phyloP scores from a whole-genome alignment of 495 filamentous ascomycete species.

The Amniculicola lignicola region DNA sequence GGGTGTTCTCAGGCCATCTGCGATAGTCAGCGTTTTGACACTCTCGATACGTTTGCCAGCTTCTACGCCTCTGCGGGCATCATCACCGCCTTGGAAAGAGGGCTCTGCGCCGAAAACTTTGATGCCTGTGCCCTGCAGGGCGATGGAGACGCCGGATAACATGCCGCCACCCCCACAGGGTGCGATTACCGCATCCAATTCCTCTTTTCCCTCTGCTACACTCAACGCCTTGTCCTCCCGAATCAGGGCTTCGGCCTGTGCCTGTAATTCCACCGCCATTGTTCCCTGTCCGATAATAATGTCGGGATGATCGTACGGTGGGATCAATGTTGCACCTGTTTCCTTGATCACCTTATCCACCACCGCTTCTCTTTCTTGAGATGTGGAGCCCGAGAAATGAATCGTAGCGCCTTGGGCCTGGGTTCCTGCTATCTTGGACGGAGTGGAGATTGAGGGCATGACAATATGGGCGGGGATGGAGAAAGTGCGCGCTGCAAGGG shows the following conservation, averaged over 20 bases:
- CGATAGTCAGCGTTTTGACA: constrained; percentile 78
- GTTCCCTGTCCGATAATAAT: constrained; percentile 93
- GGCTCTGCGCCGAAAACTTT: constrained; percentile 91
- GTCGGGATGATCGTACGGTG: constrained; percentile 87
- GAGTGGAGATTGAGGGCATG: constrained; percentile 81
- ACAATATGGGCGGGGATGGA: constrained; percentile 73
- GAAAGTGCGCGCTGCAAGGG: constrained; percentile 72
- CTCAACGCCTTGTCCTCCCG: constrained; percentile 23
- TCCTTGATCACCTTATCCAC: constrained; percentile 60
- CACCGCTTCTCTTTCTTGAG: constrained; percentile 75
- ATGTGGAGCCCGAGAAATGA: constrained; percentile 77
- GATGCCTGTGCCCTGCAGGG: constrained; percentile 62
- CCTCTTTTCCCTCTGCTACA: constrained; percentile 12
- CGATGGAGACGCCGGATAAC: constrained; percentile 76
- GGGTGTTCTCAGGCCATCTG: constrained; percentile 84
- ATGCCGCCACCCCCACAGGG: constrained; percentile 88
- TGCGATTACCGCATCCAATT: constrained; percentile 75
- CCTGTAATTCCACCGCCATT: constrained; percentile 74
- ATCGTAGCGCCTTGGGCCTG: constrained; percentile 70
- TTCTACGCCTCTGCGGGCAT: constrained; percentile 66
- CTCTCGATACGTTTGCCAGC: constrained; percentile 57
- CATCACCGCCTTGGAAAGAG: constrained; percentile 77
- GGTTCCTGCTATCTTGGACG: constrained; percentile 83
- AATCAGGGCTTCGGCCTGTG: constrained; percentile 60
- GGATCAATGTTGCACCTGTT: constrained; percentile 74